Evolutionary conservation across 108 stramenopile species (phyloP), one percentile per base, ranked within the genome.

Genomic region (Cyclotella sp.): DNA sequence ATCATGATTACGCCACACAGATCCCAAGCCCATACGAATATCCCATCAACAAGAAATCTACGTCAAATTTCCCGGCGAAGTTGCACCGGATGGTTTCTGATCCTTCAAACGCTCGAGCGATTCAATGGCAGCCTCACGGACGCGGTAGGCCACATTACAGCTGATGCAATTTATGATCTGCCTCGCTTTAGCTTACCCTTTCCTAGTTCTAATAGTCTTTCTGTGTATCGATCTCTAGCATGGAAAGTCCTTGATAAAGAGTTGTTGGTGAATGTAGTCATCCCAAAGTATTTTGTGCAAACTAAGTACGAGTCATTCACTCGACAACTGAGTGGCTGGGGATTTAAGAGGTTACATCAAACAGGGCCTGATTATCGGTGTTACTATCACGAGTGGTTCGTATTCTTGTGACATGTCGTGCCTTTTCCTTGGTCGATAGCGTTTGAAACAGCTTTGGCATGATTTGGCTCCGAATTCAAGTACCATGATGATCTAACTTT

Each of bases 261-360:
- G 0, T 21, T 42, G 3, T 52, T 78, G 14, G 41, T 89, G 19
- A 44, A 76, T 9, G 70, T 74, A 47, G 82, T 86, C 46, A 82
- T 90, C 51, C 84, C 89, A 3, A 70, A 53, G 18, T 88, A 81
- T 41, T 90, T 90, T 68, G 77, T 77, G 52, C 86, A 89, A 44
- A 86, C 83, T 18, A 81, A 78, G 27, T 84, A 78, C 30, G 78
- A 82, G 34, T 83, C 81, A 21, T 78, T 78, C 47, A 67, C 63
- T 16, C 53, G 78, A 0, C 78, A 78, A 61, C 47, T 71, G 57
- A 59, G 46, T 19, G 78, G 78, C 21, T 78, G 78, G 78, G 78
- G 78, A 7, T 78, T 78, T 34, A 78, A 78, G 24, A 44, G 64
- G 18, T 61, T 78, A 7, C 78, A 72, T 72, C 70, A 72, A 57